phyloP scores from a whole-genome alignment of 2,329 filamentous ascomycete genomes.

The Trichoderma endophyticum region DNA sequence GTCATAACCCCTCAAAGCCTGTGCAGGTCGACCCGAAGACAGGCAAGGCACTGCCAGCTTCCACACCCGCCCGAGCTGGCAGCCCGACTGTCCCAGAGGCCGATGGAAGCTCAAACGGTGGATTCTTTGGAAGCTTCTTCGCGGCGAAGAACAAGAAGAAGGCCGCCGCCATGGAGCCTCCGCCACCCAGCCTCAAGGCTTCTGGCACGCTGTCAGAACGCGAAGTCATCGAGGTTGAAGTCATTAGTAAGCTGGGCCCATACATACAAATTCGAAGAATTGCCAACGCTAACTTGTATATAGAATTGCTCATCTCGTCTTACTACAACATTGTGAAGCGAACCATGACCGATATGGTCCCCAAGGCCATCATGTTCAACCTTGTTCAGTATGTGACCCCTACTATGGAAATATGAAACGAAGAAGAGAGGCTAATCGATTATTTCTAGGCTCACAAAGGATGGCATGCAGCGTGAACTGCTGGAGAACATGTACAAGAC shows the following conservation, averaged over 20 bases:
- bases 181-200: constrained; percentile 88
- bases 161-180: constrained; percentile 98
- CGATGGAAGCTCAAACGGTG: constrained; percentile 56
- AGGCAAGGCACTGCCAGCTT: constrained; percentile 79
- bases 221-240: constrained; percentile 93
- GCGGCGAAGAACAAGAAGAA: constrained; percentile 99
- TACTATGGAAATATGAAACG: not conserved
- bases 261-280: not conserved
- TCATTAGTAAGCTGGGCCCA: constrained; percentile 72
- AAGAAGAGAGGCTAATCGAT: not conserved
- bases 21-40: constrained; percentile 98
- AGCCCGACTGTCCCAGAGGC: constrained; percentile 66
- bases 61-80: constrained; percentile 66
- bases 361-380: constrained; percentile 97
- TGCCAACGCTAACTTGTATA: constrained; percentile 18
- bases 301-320: constrained; percentile 89
- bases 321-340: constrained; percentile 98
- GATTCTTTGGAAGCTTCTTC: constrained; percentile 98
- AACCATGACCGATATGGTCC: constrained; percentile 99
- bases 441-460: constrained; percentile 74
- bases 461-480: constrained; percentile 97
- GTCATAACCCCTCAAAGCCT: constrained; percentile 75
- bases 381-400: constrained; percentile 76
- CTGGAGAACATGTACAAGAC: constrained; percentile 96
- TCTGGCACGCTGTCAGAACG: constrained; percentile 91